phyloP scores from a whole-genome alignment of 768 basidiomycete species.

The Leccinellum albellum region DNA sequence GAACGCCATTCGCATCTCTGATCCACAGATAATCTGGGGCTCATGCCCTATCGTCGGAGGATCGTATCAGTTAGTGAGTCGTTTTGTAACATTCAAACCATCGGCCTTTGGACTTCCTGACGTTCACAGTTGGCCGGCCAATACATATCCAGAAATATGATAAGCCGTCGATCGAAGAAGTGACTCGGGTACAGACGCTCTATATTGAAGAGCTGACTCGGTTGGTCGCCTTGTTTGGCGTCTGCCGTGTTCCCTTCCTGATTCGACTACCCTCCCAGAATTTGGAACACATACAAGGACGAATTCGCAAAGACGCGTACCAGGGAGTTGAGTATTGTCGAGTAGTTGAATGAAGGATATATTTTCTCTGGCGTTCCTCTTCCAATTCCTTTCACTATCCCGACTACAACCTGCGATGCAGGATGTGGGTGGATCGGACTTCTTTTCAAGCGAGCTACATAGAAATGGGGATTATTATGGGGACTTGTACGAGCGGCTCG shows the following conservation, averaged over 20 bases:
- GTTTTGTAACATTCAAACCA: background rate
- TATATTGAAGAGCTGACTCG: conserved; percentile 93
- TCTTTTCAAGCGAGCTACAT: background rate
- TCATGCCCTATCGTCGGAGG: conserved; percentile 92
- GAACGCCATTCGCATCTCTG: background rate
- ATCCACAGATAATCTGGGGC: conserved; percentile 78
- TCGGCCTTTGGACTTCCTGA: background rate
- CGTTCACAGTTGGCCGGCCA: conserved; percentile 73
- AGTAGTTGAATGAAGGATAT: conserved; percentile 34
- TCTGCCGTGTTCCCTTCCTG: background rate
- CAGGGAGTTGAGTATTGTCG: conserved; percentile 75
- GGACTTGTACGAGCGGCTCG: background rate
- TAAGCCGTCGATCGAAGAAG: conserved; percentile 77
- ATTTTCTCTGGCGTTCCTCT: background rate
- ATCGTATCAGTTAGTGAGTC: conserved; percentile 96
- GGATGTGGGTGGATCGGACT: background rate
- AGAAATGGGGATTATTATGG: background rate
- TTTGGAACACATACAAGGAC: conserved; percentile 97
- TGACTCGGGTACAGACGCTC: conserved; percentile 71
- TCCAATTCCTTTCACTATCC: background rate
- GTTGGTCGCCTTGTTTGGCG: conserved; percentile 41
- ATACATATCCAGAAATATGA: conserved; percentile 75
- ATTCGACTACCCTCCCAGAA: conserved; percentile 43
- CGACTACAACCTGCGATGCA: background rate
- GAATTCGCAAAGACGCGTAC: conserved; percentile 82